These are phyloP conservation scores for Tagetes erecta DNA, from an alignment of 129 eudicot genomes.

Conservation along the genomic window DNA sequence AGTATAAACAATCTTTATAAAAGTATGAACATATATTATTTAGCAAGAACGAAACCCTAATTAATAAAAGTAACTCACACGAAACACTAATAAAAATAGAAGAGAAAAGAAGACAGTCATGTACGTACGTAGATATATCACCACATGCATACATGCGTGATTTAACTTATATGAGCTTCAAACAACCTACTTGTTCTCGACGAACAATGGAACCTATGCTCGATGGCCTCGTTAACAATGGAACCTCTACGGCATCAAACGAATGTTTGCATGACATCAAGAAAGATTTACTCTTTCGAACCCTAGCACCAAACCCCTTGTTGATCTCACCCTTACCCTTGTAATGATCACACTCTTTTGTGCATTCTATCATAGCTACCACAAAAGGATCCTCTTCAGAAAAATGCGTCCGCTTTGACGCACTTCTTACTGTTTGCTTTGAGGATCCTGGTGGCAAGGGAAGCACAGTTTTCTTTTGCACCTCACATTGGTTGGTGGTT, in stretches of 20 bases:
- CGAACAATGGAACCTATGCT: conserved; percentile 11
- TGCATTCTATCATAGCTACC: conserved; percentile 26
- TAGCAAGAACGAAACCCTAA: background rate
- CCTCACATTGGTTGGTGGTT: background rate
- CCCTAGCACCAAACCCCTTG: conserved; percentile 11
- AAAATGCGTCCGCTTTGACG: conserved; percentile 10
- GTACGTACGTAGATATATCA: too few relatives aligned
- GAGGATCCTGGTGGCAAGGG: conserved; percentile 37
- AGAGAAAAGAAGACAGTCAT: too few relatives aligned
- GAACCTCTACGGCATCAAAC: conserved; percentile 18
- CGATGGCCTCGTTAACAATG: conserved; percentile 19
- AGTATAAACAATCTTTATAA: background rate
- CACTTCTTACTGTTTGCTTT: background rate
- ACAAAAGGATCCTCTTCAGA: conserved; percentile 30
- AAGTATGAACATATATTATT: too few relatives aligned
- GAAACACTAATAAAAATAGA: too few relatives aligned
- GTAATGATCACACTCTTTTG: conserved; percentile 21
- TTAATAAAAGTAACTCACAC: background rate
- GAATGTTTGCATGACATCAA: conserved; percentile 34
- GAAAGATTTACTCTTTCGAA: conserved; percentile 20
- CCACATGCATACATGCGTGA: conserved; percentile 1
- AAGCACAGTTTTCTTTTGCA: conserved; percentile 1
- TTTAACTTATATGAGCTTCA: conserved; percentile 1
- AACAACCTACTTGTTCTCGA: background rate
- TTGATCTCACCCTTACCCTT: conserved; percentile 17